Evolutionary conservation across 139 green algal species (phyloP), one percentile per base, ranked within the genome.

Genomic region (Chlorella sp.): DNA sequence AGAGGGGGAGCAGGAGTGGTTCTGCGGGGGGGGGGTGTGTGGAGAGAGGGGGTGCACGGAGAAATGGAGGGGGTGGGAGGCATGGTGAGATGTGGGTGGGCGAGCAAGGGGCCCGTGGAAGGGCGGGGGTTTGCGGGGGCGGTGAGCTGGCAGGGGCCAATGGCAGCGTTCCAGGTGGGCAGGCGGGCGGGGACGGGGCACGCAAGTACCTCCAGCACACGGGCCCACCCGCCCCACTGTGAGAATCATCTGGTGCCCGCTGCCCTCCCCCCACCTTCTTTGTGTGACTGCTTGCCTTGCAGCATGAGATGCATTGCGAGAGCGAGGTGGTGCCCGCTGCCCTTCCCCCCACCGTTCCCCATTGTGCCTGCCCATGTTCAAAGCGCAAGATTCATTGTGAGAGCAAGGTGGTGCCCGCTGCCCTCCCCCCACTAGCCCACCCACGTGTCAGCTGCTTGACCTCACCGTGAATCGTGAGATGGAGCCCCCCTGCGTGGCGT

Each of bases 1-100:
- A 79, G 91, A 97, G 30, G 97, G 97, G 32, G 84, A 69, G 93
- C 97, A 99, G 85, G 93, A 97, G 93, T 99, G 97, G 92, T 99
- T 99, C 89, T 95, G 93, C 79, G 26, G 40, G 87, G 26, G 76
- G 28, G 76, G 60, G 73, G 40, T 15, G 64, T 9, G 66, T 12
- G 32, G 34, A 66, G 64, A 81, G n/a, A 19, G 3, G 21, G 24
- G 79, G 32, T 34, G 42, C 21, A n/a, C 37, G 16, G 34, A 83
- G 34, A 11, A 37, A 60, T 3, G 30, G 73, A 37, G 73, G 30
- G 30, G 1, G 48, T 57, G 48, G 48, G 48, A 16, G 48, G 48
- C 48, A 9, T 57, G 48, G 7, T 81, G 75, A 53, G 34, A 28
- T 11, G 66, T 7, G 5, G 66, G 66, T 73, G 66, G 66, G 5